A percentile compares a stretch with the other conserved stretches of the same genome.
Evolutionary conservation across 2,329 filamentous ascomycete genomes (phyloP).

Genomic region (Venturia asperata): DNA sequence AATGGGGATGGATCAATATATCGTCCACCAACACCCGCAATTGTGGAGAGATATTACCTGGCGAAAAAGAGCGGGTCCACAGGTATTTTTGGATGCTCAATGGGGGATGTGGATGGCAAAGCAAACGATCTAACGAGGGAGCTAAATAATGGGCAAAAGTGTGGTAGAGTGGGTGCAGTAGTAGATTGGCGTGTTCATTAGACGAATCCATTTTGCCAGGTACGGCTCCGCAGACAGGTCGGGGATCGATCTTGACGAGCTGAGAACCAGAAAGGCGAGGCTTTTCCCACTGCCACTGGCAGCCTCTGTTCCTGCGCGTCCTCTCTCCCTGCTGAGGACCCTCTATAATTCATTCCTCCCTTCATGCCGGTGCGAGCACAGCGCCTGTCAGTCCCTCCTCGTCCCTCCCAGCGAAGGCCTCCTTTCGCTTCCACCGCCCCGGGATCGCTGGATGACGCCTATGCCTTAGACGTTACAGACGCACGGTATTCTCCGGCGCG

Average conservation of each 20-base stretch:
- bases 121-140: neutral
- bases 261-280: neutral
- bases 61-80: neutral
- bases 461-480: slow-evolving; percentile 14
- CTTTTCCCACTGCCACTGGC: neutral
- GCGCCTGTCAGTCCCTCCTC: neutral
- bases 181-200: slow-evolving; percentile 1
- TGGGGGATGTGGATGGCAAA: neutral
- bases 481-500: slow-evolving; percentile 12
- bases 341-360: too few species aligned
- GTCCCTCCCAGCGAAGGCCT: neutral
- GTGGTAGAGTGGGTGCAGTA: neutral
- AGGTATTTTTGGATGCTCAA: neutral
- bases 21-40: neutral
- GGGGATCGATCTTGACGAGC: neutral
- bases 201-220: neutral
- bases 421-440: slow-evolving; percentile 5
- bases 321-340: too few species aligned
- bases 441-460: slow-evolving; percentile 8
- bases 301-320: too few species aligned
- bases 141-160: neutral
- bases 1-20: neutral
- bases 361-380: neutral
- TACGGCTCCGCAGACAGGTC: neutral
- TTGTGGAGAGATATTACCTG: neutral